Base-by-base conservation (phyloP, 495 filamentous ascomycete genomes). In the Choiromyces venosus region DNA sequence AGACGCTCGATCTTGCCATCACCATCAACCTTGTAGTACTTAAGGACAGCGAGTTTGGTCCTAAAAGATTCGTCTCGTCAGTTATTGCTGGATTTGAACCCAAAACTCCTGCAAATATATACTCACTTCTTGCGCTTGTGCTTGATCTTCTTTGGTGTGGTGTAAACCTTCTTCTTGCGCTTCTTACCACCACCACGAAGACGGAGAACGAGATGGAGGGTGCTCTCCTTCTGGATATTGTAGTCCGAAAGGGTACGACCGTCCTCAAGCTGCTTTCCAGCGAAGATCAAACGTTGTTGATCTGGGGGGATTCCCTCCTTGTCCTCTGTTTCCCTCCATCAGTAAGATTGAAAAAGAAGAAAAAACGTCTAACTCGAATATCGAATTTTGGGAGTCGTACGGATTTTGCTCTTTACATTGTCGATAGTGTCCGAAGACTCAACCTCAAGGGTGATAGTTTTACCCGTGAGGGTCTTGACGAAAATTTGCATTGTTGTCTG, bases 101-200 rank as follows among this genome's bases (percentile, higher is more conserved):
- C 4, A 25, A 12, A 10, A 33, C 52, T 56, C 52, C 52, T 61
- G 25, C 12, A 10, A 37, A 39, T 66, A 19, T 25, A 6, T 25
- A 66, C 78, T 81, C 56, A 81, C 79, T 90, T 90, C 91, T 97
- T 98, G 87, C 93, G 90, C 92, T 98, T 99, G 88, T 99, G 95
- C 94, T 99, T 99, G 91, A 99, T 99, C 92, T 99, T 99, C 94
- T 99, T 99, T 83, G 95, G 95, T 81, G 96, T 99, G 82, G 92
- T 97, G 90, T 99, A 99, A 73, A 99, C 95, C 93, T 99, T 99
- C 94, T 99, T 99, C 92, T 99, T 99, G 81, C 95, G 87, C 93
- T 99, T 99, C 93, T 99, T 99, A 82, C 86, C 93, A 86, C 95
- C 95, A 84, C 91, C 91, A 89, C 95, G 96, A 73, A 99, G 93